Evolutionary conservation across 306 rosid genomes (phyloP).

Genomic region (Inga leiocalycina): DNA sequence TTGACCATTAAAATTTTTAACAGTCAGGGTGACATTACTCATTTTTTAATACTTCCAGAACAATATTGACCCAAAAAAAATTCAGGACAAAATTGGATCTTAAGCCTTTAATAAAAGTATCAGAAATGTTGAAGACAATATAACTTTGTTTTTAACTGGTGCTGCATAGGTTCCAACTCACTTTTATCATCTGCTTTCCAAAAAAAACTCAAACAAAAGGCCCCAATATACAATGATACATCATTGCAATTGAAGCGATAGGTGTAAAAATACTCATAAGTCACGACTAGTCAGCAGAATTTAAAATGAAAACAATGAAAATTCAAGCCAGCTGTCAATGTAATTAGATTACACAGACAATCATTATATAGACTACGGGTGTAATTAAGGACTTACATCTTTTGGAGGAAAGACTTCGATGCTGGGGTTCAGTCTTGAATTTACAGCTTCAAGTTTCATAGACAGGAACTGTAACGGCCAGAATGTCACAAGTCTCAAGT

Average conservation of each 20-base stretch:
- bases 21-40: fast-evolving
- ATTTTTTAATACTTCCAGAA: no score
- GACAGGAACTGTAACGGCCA: constrained; percentile 78
- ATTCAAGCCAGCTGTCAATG: neutral
- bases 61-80: no score
- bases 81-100: no score
- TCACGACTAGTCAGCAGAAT: neutral
- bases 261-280: neutral
- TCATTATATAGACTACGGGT: neutral
- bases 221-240: neutral
- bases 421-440: constrained; percentile 67
- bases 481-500: constrained; percentile 21
- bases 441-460: constrained; percentile 94
- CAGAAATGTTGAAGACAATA: neutral
- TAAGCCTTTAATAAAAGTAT: neutral
- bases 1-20: no score
- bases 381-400: constrained; percentile 56
- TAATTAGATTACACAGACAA: constrained; percentile 4
- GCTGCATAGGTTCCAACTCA: neutral
- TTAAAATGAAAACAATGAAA: neutral
- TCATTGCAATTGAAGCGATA: neutral
- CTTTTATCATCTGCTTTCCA: constrained; percentile 19
- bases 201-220: neutral
- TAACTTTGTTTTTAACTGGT: neutral
- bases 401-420: constrained; percentile 78